A percentile compares a stretch with the other conserved stretches of the same genome.
These are phyloP conservation scores for Vitis riparia DNA, from an alignment of 164 flowering plant species.

Conservation along the genomic window DNA sequence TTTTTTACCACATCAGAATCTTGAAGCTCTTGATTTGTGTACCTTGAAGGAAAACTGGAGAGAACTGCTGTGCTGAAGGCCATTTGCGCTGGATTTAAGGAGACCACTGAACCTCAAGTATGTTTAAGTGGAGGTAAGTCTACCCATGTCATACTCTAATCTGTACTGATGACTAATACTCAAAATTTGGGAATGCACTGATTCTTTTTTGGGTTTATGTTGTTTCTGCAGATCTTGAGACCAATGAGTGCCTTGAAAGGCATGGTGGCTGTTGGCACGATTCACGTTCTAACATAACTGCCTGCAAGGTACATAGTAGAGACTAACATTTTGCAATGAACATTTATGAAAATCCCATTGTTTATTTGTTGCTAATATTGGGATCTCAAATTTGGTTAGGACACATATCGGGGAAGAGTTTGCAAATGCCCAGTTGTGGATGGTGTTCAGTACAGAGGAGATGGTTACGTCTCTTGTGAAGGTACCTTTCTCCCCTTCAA, in stretches of 20 bases:
- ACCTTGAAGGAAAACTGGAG: constrained; percentile 73
- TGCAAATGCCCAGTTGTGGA: constrained; percentile 79
- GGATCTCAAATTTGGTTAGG: constrained; percentile 36
- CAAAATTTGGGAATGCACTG: background rate
- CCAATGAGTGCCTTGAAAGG: constrained; percentile 80
- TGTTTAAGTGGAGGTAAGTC: constrained; percentile 44
- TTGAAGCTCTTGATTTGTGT: constrained; percentile 13
- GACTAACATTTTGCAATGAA: background rate
- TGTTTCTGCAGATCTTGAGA: constrained; percentile 62
- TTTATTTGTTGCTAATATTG: background rate
- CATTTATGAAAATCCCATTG: background rate
- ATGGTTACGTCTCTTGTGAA: constrained; percentile 77
- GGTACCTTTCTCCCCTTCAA: constrained; percentile 31
- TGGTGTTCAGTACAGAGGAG: constrained; percentile 84
- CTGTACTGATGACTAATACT: background rate
- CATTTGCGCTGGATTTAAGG: constrained; percentile 84
- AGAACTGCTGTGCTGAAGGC: constrained; percentile 82
- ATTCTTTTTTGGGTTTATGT: constrained; percentile 2
- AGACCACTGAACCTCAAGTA: constrained; percentile 58
- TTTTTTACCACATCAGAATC: constrained; percentile 2
- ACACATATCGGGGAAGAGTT: constrained; percentile 87
- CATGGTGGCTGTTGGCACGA: constrained; percentile 93
- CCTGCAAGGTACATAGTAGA: constrained; percentile 65
- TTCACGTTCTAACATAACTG: constrained; percentile 46
- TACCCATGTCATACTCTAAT: background rate